Conservation (phyloP, 2,329 filamentous ascomycete species). For the Pseudogymnoascus sp. region DNA sequence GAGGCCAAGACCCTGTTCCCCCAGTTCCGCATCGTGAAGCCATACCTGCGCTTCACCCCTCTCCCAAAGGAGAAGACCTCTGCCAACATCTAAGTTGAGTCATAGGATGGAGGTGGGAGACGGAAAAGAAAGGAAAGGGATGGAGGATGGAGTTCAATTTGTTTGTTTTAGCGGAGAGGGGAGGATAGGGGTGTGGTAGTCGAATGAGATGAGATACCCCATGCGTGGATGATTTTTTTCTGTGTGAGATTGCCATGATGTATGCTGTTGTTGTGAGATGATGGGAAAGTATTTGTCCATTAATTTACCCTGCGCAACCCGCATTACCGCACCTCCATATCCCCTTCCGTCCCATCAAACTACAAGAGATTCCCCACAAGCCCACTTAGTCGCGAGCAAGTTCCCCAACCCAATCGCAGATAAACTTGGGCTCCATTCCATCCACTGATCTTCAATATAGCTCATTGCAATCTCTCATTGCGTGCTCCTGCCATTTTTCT, state of each 20-base stretch:
- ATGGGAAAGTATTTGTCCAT: background rate
- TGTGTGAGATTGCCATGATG: too few relatives aligned
- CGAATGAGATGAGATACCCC: conserved; percentile 1
- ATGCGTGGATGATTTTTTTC: background rate
- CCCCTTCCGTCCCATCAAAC: background rate
- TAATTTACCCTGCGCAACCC: background rate
- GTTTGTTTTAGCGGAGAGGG: background rate
- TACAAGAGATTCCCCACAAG: background rate
- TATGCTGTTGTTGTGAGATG: background rate
- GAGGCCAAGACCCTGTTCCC: conserved; percentile 86
- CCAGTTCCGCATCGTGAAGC: conserved; percentile 60
- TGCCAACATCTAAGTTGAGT: conserved; percentile 19
- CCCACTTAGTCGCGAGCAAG: background rate
- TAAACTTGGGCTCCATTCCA: background rate
- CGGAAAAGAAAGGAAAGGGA: background rate
- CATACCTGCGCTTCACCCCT: conserved; percentile 66
- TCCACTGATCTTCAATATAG: background rate
- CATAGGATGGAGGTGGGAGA: background rate
- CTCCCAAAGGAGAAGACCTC: conserved; percentile 46
- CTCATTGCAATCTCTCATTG: background rate
- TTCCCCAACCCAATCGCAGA: background rate
- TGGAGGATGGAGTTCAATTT: background rate
- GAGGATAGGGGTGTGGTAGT: background rate
- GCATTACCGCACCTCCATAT: background rate
- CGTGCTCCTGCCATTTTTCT: background rate